Evolutionary conservation across 805 yeast species (phyloP), one percentile per base, ranked within the genome.

Genomic region (Wickerhamomyces pijperi): DNA sequence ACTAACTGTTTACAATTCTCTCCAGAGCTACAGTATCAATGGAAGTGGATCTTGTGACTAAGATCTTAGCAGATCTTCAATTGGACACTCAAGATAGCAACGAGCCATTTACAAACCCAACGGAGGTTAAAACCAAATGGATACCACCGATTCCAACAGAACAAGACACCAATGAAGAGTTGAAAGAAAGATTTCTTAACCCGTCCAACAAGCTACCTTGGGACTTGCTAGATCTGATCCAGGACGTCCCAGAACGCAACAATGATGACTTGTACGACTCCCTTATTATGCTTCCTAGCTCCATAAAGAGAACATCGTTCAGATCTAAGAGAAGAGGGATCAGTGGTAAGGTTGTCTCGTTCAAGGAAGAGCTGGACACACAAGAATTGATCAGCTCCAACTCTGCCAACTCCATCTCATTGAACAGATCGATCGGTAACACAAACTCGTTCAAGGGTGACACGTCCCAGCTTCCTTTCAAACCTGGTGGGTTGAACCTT

Each of bases 391-490:
- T 65, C 1, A 56, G 58, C 31, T 76, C 78, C 8, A 73, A 73
- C 34, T 73, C 87, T 14, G 68, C 78, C 12, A 80, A 78, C 43
- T 82, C 95, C 0, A 63, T 87, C 35, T 80, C 94, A 1, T 56
- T 87, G 42, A 76, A 73, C 23, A 68, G 98, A 45, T 72, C 77
- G 39, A 75, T 78, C 14, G 67, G 81, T 6, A 74, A 74, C 46
- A 64, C 64, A n/a, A 80, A 76, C 32, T 64, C 78, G 2, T 61
- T 85, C 3, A 64, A 68, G 36, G 97, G 97, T 0, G 67, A 76
- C 3, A 68, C 94, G 0, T 71, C 76, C 16, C 82, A 72, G 50
- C 60, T 90, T 51, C 98, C 98, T 0, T 92, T 92, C 54, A 78
- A 81, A 42, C 98, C 98, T 0, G 97, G 98, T 47, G 97, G 97